These are phyloP conservation scores for Saccharomycopsis amapae DNA, from an alignment of 805 yeast genomes.

Conservation along the genomic window DNA sequence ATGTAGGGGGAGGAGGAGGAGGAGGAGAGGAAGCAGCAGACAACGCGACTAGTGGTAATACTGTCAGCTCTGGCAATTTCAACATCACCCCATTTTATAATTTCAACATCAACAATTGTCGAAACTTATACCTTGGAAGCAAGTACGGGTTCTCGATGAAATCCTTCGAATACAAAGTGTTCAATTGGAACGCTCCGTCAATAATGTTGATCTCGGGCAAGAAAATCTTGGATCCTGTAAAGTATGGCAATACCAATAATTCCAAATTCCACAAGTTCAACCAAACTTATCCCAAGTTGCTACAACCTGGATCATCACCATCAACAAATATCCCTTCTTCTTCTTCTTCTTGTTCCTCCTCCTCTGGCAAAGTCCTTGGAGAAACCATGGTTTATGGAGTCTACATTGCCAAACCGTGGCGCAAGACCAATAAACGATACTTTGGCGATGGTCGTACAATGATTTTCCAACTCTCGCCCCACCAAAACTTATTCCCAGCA, in stretches of 20 bases:
- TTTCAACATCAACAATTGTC: constrained; percentile 6
- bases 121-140: constrained; percentile 16
- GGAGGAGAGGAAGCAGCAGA: neutral
- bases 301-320: constrained; percentile 27
- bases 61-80: neutral
- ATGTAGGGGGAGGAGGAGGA: no score
- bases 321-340: no score
- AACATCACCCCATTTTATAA: neutral
- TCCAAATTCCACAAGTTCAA: constrained; percentile 33
- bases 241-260: constrained; percentile 4
- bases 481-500: constrained; percentile 46
- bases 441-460: constrained; percentile 58
- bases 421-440: constrained; percentile 54
- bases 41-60: neutral
- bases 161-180: constrained; percentile 72
- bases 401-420: constrained; percentile 70
- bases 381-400: constrained; percentile 53
- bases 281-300: constrained; percentile 38
- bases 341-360: constrained; percentile 18
- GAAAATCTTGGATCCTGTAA: constrained; percentile 29
- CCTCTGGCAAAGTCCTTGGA: constrained; percentile 16
- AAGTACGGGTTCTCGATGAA: constrained; percentile 74
- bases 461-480: constrained; percentile 65
- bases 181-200: constrained; percentile 89
- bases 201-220: constrained; percentile 63